Evolutionary conservation across 108 stramenopile genomes (phyloP).

Genomic region (Pinguiococcus pyrenoidosus): DNA sequence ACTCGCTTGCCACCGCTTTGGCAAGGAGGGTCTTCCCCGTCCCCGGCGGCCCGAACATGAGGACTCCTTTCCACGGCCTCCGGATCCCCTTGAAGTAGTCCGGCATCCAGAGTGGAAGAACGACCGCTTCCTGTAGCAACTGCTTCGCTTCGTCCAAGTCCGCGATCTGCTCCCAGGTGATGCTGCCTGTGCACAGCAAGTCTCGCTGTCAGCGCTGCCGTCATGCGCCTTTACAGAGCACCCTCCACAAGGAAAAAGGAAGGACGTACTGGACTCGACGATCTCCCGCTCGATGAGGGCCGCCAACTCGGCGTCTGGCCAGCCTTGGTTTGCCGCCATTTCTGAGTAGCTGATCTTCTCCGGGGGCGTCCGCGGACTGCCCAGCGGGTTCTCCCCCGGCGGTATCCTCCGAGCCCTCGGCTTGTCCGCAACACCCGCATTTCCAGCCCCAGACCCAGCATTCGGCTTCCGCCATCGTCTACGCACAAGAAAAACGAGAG

Average conservation of each 20-base stretch:
- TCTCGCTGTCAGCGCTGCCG: no score
- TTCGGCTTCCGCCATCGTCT: no score
- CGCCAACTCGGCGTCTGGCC: constrained; percentile 32
- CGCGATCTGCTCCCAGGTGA: constrained; percentile 30
- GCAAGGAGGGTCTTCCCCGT: no score
- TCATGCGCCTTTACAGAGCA: no score
- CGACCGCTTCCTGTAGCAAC: constrained; percentile 74
- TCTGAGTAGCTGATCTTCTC: constrained; percentile 19
- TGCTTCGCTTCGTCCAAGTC: constrained; percentile 59
- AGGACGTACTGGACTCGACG: constrained; percentile 24
- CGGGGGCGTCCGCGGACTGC: background rate
- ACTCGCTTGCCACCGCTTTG: no score
- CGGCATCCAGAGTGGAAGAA: constrained; percentile 73
- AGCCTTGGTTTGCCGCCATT: constrained; percentile 29
- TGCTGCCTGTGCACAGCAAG: no score
- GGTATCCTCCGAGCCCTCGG: no score
- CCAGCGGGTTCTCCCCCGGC: no score
- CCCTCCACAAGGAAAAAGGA: no score
- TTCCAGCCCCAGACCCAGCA: no score
- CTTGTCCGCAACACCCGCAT: no score
- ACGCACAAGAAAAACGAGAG: no score
- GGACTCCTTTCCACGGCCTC: constrained; percentile 56
- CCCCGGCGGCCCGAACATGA: constrained; percentile 74
- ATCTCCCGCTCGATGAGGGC: constrained; percentile 29
- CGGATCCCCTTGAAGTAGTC: constrained; percentile 77